Evolutionary conservation across 2,329 filamentous ascomycete genomes (phyloP).

Genomic region (Fusarium humuli): DNA sequence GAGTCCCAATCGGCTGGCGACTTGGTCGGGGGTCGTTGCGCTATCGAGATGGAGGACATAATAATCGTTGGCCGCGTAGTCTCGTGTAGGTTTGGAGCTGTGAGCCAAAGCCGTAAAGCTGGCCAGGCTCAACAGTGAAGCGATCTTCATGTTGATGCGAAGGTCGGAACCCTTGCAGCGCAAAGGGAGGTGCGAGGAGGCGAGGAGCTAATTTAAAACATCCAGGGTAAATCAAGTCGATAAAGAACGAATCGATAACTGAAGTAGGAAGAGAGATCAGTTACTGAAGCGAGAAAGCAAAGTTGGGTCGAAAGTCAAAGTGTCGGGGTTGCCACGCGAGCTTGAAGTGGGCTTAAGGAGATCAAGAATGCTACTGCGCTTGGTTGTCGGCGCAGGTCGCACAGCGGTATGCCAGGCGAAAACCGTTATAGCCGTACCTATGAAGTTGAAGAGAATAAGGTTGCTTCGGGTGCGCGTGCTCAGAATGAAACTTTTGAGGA

Average conservation of each 20-base stretch:
- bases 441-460: background rate
- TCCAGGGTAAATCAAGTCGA: constrained; percentile 34
- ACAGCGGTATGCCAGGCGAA: constrained; percentile 20
- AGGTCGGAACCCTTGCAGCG: constrained; percentile 33
- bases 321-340: constrained; percentile 28
- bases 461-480: background rate
- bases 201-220: constrained; percentile 38
- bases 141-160: constrained; percentile 60
- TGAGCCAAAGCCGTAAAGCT: constrained; percentile 63
- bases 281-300: background rate
- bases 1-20: constrained; percentile 80
- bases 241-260: constrained; percentile 21
- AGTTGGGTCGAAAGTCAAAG: constrained; percentile 12
- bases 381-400: constrained; percentile 24
- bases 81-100: constrained; percentile 67
- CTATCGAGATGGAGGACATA: constrained; percentile 88
- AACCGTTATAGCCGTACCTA: constrained; percentile 32
- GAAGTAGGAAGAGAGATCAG: constrained; percentile 11
- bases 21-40: constrained; percentile 71
- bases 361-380: constrained; percentile 17
- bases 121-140: constrained; percentile 64
- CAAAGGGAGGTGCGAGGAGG: constrained; percentile 33
- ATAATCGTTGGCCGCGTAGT: constrained; percentile 88
- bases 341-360: constrained; percentile 1
- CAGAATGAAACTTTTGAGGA: background rate